These are phyloP conservation scores for Botrytis tulipae DNA, from an alignment of 2,329 filamentous ascomycete species.

Conservation along the genomic window DNA sequence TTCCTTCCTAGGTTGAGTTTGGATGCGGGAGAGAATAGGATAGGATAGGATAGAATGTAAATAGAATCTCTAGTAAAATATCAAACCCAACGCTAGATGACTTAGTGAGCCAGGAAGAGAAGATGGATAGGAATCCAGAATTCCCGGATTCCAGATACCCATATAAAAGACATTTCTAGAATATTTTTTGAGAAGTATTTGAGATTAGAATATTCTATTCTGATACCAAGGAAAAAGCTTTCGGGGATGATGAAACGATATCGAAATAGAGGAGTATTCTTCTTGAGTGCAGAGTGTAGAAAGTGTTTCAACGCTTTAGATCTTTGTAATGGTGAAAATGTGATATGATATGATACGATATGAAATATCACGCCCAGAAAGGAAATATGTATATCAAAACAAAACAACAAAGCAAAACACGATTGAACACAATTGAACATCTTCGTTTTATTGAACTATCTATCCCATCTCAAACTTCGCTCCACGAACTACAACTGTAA, in stretches of 20 bases:
- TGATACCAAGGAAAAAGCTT: too few species aligned
- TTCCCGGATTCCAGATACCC: too few species aligned
- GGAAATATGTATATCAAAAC: accelerated
- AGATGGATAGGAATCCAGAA: too few species aligned
- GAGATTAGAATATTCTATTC: too few species aligned
- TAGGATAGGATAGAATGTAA: too few species aligned
- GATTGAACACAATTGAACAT: not conserved
- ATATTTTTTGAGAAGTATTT: too few species aligned
- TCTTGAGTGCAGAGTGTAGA: accelerated
- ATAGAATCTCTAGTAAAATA: too few species aligned
- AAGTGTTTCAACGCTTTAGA: not conserved
- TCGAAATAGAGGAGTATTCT: not conserved
- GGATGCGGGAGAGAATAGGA: too few species aligned
- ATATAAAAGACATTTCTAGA: too few species aligned
- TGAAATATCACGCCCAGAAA: not conserved
- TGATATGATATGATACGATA: not conserved
- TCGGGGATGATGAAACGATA: not conserved
- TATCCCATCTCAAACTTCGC: not conserved
- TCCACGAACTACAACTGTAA: not conserved
- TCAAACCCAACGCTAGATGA: too few species aligned
- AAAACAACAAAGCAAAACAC: not conserved
- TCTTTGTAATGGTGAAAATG: not conserved
- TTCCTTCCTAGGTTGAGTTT: too few species aligned
- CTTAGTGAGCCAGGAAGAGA: too few species aligned
- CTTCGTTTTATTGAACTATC: not conserved